Evolutionary conservation across 2,329 filamentous ascomycete species (phyloP), one percentile per base, ranked within the genome.

Genomic region (Zymoseptoria passerinii): DNA sequence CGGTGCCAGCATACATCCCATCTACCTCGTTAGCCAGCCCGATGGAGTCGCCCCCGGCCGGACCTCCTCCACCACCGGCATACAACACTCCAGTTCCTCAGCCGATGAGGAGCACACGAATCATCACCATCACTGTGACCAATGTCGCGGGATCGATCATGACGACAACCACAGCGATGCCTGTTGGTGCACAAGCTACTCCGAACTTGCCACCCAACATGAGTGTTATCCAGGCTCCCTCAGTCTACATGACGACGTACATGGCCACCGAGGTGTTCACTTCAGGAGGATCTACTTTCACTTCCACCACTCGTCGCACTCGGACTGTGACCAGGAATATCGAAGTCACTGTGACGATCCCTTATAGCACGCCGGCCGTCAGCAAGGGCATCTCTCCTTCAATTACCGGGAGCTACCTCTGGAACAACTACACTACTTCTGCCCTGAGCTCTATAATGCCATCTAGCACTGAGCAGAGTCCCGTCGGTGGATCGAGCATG

Each of bases 241-340:
- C 62, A 6, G 56, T 63, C 3, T 65, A 61, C 53, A 54, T 51
- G 16, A 63, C 63, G 2, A 61, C 56, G 20, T 64, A 62, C 51
- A 57, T 52, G 16, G 60, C 54, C 4, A 59, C 54, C 40, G 58
- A 50, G 18, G 58, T 60, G 10, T 58, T 62, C 23, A 64, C 61
- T 1, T 58, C 61, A 13, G 60, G 56, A 23, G 18, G 9, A 6
- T 50, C 50, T 52, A 9, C 9, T 8, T 8, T 18, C 50, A 18
- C 23, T 52, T 9, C 23, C 4, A 52, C 27, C 13, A 13, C 40
- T 18, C 40, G 40, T 48, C 40, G 40, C 6, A 23, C 23, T 23
- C 23, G 23, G 23, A 23, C 23, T 23, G 23, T 23, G 23, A 23
- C 23, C 23, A 23, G 23, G 23, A 23, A 23, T 23, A 4, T 23